phyloP scores from a whole-genome alignment of 441 rosid genomes.

The Bocquillonia castaneifolia region DNA sequence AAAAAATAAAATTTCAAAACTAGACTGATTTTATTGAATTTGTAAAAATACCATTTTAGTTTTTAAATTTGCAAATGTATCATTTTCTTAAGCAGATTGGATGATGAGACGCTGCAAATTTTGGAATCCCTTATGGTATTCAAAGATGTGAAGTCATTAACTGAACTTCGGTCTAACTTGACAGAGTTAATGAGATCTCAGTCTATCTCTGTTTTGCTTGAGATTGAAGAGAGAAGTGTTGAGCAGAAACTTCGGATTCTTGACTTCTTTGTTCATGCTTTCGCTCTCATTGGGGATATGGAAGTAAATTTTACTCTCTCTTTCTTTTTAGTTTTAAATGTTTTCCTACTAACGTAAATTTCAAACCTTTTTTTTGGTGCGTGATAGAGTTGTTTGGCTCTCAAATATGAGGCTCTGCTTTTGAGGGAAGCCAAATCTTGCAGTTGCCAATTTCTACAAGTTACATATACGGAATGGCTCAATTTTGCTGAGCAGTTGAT shows the following conservation, averaged over 20 bases:
- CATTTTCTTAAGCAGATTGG: too few relatives aligned
- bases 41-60: too few relatives aligned
- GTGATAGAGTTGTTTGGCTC: slow-evolving; percentile 58
- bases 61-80: too few relatives aligned
- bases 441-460: slow-evolving; percentile 39
- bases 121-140: slow-evolving; percentile 49
- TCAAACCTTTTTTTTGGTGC: background rate
- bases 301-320: slow-evolving; percentile 35
- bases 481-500: slow-evolving; percentile 50
- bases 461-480: slow-evolving; percentile 58
- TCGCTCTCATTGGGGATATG: slow-evolving; percentile 59
- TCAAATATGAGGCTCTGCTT: slow-evolving; percentile 64
- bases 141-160: slow-evolving; percentile 42
- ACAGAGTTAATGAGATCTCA: slow-evolving; percentile 48
- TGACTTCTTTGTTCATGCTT: slow-evolving; percentile 66
- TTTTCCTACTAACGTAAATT: background rate
- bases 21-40: too few relatives aligned
- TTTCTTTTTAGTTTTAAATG: background rate
- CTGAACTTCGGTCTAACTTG: slow-evolving; percentile 38
- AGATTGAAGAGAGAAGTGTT: slow-evolving; percentile 35
- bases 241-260: slow-evolving; percentile 55
- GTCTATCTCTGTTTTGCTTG: slow-evolving; percentile 32
- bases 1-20: too few relatives aligned
- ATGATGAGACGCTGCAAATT: slow-evolving; percentile 46
- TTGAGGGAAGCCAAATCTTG: slow-evolving; percentile 49